Evolutionary conservation across 2,329 filamentous ascomycete genomes (phyloP), one percentile per base, ranked within the genome.

Genomic region (Paraconiothyrium sp.): DNA sequence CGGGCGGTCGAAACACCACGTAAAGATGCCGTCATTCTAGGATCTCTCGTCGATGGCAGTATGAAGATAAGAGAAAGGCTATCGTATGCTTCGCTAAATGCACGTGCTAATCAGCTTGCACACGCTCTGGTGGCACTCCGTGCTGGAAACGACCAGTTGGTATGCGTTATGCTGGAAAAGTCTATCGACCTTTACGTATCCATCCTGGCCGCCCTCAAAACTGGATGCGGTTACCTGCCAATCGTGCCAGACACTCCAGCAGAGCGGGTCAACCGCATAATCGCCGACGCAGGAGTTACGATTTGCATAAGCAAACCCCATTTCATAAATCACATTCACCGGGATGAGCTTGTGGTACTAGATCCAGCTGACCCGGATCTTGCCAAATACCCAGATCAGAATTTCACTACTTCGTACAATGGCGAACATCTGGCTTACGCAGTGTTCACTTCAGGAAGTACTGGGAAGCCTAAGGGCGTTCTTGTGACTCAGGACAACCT

Each of bases 361-460:
- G 71, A 80, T 30, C 44, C 80, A n/a, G 68, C 75, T 22, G 56
- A 54, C 2, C 51, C 74, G n/a, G 67, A 79, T 20, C 54, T 80
- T 3, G 63, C 67, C 1, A 35, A 59, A 0, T 78, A 81, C 48
- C 64, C 78, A 1, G 58, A 65, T 1, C 55, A 73, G 0, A 84
- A 87, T 47, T 32, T 75, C 7, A 60, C 72, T 1, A 74, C 81
- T 1, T 51, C 70, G 0, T 76, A 81, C 3, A 74, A 84, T 50
- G 79, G 81, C 0, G 81, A 83, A 1, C 80, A 88, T 14, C 73
- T 92, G 2, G 89, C 92, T 7, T 96, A 96, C 73, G 87, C 91
- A 20, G 89, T 96, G 1, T 96, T 92, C 75, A 96, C 92, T 0
- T 93, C 91, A 27, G 93, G 93, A 3, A 94, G 90, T 43, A 96